These are phyloP conservation scores for Magnaporthales sp. DNA, from an alignment of 2,329 filamentous ascomycete species.

Conservation along the genomic window DNA sequence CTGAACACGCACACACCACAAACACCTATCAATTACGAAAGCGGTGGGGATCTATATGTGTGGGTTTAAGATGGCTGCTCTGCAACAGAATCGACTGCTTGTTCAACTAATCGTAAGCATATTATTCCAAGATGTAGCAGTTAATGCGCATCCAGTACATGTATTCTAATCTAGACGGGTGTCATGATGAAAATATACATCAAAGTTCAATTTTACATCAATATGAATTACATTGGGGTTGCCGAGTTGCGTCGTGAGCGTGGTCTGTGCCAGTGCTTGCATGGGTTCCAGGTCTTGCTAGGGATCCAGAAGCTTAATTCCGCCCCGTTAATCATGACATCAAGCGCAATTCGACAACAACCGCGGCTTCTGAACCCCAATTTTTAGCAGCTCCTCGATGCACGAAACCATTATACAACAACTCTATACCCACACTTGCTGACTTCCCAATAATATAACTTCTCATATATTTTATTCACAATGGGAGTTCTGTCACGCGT, in stretches of 20 bases:
- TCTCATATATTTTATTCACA: neutral
- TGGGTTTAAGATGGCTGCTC: no score
- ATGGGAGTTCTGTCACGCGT: constrained; percentile 11
- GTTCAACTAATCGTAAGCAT: no score
- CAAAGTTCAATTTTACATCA: neutral
- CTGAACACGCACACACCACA: neutral
- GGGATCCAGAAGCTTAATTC: neutral
- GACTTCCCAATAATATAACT: neutral
- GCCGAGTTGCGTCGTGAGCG: neutral
- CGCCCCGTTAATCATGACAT: neutral
- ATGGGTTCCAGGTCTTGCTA: neutral
- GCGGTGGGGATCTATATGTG: no score
- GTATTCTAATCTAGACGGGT: no score
- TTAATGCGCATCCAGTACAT: no score
- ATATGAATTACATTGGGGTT: neutral
- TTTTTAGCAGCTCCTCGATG: neutral
- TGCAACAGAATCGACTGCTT: no score
- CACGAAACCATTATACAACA: neutral
- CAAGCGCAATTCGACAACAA: neutral
- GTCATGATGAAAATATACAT: no score
- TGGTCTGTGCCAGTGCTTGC: neutral
- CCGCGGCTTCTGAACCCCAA: neutral
- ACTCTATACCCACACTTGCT: neutral
- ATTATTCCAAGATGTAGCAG: no score
- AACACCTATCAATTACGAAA: no score